Evolutionary conservation across 2,329 filamentous ascomycete species (phyloP).

Genomic region (Lasiodiplodia theobromae): DNA sequence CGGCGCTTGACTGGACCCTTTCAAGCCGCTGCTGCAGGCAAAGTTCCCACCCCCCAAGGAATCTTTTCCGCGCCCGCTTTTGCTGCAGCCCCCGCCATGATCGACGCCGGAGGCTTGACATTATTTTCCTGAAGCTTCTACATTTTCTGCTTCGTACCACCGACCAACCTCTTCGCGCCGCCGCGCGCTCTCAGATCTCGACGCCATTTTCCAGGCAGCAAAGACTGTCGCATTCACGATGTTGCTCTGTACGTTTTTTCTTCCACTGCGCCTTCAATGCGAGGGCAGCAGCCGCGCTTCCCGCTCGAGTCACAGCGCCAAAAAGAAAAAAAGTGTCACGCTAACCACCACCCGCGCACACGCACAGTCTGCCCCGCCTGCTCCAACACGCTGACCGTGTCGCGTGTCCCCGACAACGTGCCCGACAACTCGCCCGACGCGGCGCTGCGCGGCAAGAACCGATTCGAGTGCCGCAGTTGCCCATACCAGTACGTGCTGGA

Average conservation of each 20-base stretch:
- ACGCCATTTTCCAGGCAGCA: neutral
- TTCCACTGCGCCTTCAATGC: neutral
- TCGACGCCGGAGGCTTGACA: conserved; percentile 14
- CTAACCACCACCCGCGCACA: conserved; percentile 20
- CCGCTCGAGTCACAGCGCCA: conserved; percentile 7
- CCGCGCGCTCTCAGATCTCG: neutral
- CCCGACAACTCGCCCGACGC: conserved; percentile 45
- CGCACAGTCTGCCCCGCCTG: conserved; percentile 78
- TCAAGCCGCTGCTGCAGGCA: neutral
- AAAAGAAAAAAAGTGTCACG: neutral
- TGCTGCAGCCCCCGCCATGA: conserved; percentile 24
- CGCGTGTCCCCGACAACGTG: conserved; percentile 51
- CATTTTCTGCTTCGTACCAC: neutral
- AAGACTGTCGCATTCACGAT: conserved; percentile 50
- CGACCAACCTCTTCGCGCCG: neutral
- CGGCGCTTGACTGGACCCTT: conserved; percentile 5
- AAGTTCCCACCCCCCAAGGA: neutral
- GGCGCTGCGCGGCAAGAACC: conserved; percentile 63
- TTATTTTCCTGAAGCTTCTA: conserved; percentile 24
- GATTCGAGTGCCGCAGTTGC: conserved; percentile 94
- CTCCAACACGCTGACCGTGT: conserved; percentile 83
- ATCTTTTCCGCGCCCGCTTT: conserved; percentile 12
- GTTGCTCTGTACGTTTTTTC: conserved; percentile 67
- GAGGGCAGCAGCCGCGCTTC: neutral
- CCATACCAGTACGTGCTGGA: conserved; percentile 89